Conservation (phyloP, 805 yeast species). For the Pichia rugopelliculosa region DNA sequence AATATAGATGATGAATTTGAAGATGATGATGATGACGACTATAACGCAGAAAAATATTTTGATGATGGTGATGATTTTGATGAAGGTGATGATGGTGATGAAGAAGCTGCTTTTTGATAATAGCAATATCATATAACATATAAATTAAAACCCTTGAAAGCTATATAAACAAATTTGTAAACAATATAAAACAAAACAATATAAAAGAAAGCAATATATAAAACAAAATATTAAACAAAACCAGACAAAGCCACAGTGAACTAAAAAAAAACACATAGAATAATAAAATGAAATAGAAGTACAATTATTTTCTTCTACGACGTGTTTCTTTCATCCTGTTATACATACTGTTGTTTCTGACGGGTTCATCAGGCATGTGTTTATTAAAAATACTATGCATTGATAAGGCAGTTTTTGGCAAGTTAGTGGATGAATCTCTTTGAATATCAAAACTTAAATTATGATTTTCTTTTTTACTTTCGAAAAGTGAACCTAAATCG, state of each 20-base stretch:
- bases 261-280: not conserved
- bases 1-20: constrained; percentile 64
- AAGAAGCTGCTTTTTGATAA: constrained; percentile 58
- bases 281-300: not conserved
- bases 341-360: not conserved
- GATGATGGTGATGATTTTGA: constrained; percentile 63
- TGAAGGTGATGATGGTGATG: constrained; percentile 50
- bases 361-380: not conserved
- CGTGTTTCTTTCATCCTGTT: not conserved
- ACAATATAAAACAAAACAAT: not conserved
- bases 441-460: not conserved
- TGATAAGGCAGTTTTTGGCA: constrained; percentile 1
- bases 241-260: not conserved
- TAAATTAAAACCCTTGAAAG: not conserved
- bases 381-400: not conserved
- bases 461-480: not conserved
- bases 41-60: constrained; percentile 73
- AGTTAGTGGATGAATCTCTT: not conserved
- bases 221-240: too few species aligned
- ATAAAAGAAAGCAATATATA: not conserved
- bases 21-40: constrained; percentile 72
- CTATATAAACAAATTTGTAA: not conserved
- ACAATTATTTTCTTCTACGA: not conserved
- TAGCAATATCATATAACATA: too few species aligned
- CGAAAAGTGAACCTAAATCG: constrained; percentile 17